Base-by-base conservation (phyloP, 1,284 basidiomycete species). In the Hemileia vastatrix region DNA sequence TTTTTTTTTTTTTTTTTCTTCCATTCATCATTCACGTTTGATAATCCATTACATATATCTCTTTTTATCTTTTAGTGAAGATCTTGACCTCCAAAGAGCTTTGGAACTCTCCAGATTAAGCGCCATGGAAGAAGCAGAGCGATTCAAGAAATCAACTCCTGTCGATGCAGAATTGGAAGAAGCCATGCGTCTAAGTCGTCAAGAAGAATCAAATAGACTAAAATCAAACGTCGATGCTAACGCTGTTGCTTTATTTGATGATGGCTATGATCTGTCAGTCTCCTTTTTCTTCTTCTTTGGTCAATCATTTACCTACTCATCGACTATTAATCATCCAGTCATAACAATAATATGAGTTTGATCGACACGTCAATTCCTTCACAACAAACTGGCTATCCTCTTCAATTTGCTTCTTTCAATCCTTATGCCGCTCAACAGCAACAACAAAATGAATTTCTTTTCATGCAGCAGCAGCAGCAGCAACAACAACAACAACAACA, bases 11-110 rank as follows among this genome's bases (percentile, higher is more conserved):
- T 43, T 43, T 18, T 9, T 19, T 5, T 11, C 45, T 49, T 4
- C 24, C 48, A 49, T 24, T 49, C 13, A 49, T 54, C 47, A 1
- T 27, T 6, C 6, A 9, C 21, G 18, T 49, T n/a, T 43, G n/a
- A n/a, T n/a, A n/a, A n/a, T n/a, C n/a, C n/a, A n/a, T n/a, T n/a
- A n/a, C n/a, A n/a, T n/a, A n/a, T n/a, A n/a, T n/a, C n/a, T 5
- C 8, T 36, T 21, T 40, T 19, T 44, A 68, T 71, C 54, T 68
- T 55, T 31, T 54, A 67, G 80, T 51, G 87, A 87, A 57, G 91
- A 95, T 47, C 87, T 88, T 6, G 92, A 95, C 65, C 78, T 95
- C 65, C 80, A 80, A 67, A 79, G 80, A 48, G 90, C 90, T 3
- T 88, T 94, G 19, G 70, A 71, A 50, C 60, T 63, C 11, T 63